Percentiles rank a stretch among this genome's conserved stretches.
Conservation (phyloP, 805 yeast genomes). For the Candida patagonica region DNA sequence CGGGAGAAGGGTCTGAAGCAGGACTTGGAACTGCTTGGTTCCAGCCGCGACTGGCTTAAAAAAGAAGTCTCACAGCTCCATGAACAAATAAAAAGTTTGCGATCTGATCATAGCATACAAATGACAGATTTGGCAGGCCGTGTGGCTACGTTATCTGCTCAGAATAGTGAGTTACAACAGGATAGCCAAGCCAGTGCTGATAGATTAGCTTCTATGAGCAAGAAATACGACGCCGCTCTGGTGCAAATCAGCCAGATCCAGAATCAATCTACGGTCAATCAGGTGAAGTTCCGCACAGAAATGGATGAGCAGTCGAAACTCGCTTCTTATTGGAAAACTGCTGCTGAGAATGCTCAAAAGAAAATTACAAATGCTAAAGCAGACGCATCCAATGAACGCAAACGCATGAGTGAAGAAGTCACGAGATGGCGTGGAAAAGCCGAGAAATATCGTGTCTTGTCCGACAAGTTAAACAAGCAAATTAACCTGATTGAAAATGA, state of each 20-base stretch:
- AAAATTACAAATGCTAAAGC: constrained; percentile 48
- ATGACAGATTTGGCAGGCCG: constrained; percentile 28
- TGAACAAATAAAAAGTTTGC: constrained; percentile 25
- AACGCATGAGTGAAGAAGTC: constrained; percentile 25
- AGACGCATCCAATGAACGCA: constrained; percentile 34
- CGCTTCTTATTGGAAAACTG: constrained; percentile 45
- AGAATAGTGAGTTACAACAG: constrained; percentile 21
- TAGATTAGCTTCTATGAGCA: constrained; percentile 31
- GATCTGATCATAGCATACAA: constrained; percentile 27
- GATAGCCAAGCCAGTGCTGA: constrained; percentile 28
- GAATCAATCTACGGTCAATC: constrained; percentile 34
- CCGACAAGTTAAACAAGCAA: constrained; percentile 29
- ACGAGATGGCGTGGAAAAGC: constrained; percentile 31
- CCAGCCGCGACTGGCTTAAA: constrained; percentile 36
- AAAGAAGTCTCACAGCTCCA: constrained; percentile 29
- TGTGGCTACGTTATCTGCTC: constrained; percentile 30
- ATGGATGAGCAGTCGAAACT: constrained; percentile 54
- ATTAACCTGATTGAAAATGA: constrained; percentile 37
- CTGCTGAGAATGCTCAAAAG: constrained; percentile 41
- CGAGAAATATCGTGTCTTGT: constrained; percentile 31
- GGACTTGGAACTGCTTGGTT: constrained; percentile 34
- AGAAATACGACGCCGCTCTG: constrained; percentile 35
- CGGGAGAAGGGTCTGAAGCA: constrained; percentile 32
- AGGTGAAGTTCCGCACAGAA: constrained; percentile 47
- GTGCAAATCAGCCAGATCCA: constrained; percentile 39